Base-by-base conservation (phyloP, 139 green algal species). In the Volvox reticuliferus region DNA sequence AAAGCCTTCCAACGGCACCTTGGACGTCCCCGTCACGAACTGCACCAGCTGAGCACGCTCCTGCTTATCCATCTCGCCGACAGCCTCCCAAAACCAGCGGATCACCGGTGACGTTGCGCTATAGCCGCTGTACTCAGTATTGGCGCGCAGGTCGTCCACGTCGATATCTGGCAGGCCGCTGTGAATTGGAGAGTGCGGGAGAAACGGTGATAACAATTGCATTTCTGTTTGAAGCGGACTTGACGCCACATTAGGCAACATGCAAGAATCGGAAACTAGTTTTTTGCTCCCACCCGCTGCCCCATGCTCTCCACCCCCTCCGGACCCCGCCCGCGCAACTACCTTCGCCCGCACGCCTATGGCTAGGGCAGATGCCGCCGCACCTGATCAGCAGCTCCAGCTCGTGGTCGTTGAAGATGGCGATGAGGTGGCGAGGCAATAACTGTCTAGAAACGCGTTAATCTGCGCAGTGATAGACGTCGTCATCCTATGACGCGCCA, bases 1-100 rank as follows among this genome's bases (percentile, higher is more conserved):
- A 93, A 99, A 99, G 79, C 98, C 98, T 35, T 98, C 98, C 89
- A 99, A 94, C 0, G 98, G 98, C 55, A 99, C 97, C 94, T 99
- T 99, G 93, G 91, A 96, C 28, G 98, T 99, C 76, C 98, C 96
- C 80, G 96, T 98, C 32, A 97, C 93, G 91, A 99, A 99, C 94
- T 98, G 97, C 86, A 98, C 73, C 93, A 99, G 96, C 87, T 98
- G 94, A 37, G 97, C 97, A 32, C 96, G 87, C 89, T 99, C 96
- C 93, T 99, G 96, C 89, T 97, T 96, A 92, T 95, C 94, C 92
- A 99, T 95, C 65, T 96, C 96, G 0, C 80, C 61, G 83, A 99
- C 97, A 22, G 98, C 90, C 89, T 99, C 96, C 98, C 98, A 99
- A 95, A 99, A 99, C 97, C 98, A 99, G 85, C 95, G 92, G 33